Evolutionary conservation across 768 basidiomycete genomes (phyloP).

Genomic region (Termitomyces sp.): DNA sequence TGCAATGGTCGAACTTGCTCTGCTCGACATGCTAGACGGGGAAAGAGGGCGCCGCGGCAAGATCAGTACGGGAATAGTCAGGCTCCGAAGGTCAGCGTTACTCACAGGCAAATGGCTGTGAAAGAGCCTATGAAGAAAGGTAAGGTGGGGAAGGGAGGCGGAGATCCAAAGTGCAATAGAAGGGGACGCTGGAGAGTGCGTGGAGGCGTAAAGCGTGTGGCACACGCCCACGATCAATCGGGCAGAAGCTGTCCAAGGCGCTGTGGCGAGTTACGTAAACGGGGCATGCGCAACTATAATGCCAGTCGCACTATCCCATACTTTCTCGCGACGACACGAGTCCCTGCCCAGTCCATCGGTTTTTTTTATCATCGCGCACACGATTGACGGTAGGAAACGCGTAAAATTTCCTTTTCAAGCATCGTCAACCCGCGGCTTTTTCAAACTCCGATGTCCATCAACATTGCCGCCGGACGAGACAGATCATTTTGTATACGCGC

Average conservation of each 20-base stretch:
- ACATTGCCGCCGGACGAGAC: not conserved
- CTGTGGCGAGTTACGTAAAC: slow-evolving; percentile 16
- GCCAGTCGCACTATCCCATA: not conserved
- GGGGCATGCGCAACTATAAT: not conserved
- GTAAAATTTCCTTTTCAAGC: not conserved
- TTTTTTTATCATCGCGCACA: not conserved
- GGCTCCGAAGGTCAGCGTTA: not conserved
- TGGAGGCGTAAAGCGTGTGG: slow-evolving; percentile 15
- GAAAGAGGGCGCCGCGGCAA: not conserved
- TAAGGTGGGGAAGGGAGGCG: not conserved
- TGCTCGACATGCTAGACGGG: slow-evolving; percentile 24
- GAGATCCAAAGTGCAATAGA: not conserved
- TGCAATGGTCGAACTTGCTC: slow-evolving; percentile 29
- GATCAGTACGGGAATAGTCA: not conserved
- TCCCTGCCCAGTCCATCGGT: not conserved
- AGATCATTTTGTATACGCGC: no score
- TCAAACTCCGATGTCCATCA: not conserved
- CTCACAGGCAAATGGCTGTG: not conserved
- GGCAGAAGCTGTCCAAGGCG: not conserved
- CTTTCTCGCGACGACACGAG: not conserved
- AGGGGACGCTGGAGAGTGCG: slow-evolving; percentile 2
- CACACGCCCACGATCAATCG: slow-evolving; percentile 17
- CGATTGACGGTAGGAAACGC: not conserved
- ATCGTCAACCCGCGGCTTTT: not conserved
- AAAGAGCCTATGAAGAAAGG: not conserved